Evolutionary conservation across 75 land plant species (phyloP).

Genomic region (Sequoiadendron giganteum): DNA sequence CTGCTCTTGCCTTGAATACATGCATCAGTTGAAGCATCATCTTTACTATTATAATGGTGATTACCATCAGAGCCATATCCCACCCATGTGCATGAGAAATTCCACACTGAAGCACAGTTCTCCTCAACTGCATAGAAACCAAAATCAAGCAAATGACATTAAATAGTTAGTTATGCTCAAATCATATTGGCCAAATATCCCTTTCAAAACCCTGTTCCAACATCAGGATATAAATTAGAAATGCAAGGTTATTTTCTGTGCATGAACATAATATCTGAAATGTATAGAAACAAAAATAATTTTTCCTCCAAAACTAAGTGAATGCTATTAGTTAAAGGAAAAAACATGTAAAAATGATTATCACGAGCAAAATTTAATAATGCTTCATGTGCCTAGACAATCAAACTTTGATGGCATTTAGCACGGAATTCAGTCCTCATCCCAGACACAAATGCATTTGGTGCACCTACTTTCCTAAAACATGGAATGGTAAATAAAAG

Average conservation of each 20-base stretch:
- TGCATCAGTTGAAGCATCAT: background rate
- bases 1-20: background rate
- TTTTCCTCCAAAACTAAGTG: background rate
- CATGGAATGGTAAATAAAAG: background rate
- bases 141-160: background rate
- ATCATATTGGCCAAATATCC: background rate
- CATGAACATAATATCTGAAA: background rate
- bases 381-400: background rate
- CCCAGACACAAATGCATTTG: background rate
- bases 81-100: slow-evolving; percentile 40
- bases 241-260: background rate
- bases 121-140: slow-evolving; percentile 50
- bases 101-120: slow-evolving; percentile 83
- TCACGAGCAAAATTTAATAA: background rate
- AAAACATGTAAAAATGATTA: background rate
- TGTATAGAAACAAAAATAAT: background rate
- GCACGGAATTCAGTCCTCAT: background rate
- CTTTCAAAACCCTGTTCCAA: background rate
- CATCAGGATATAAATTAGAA: background rate
- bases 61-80: slow-evolving; percentile 3
- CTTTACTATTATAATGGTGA: background rate
- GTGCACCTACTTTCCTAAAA: background rate
- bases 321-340: background rate
- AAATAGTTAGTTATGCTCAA: background rate
- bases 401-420: background rate